These are phyloP conservation scores for Recurvomyces mirabilis DNA, from an alignment of 495 filamentous ascomycete genomes.

Conservation along the genomic window DNA sequence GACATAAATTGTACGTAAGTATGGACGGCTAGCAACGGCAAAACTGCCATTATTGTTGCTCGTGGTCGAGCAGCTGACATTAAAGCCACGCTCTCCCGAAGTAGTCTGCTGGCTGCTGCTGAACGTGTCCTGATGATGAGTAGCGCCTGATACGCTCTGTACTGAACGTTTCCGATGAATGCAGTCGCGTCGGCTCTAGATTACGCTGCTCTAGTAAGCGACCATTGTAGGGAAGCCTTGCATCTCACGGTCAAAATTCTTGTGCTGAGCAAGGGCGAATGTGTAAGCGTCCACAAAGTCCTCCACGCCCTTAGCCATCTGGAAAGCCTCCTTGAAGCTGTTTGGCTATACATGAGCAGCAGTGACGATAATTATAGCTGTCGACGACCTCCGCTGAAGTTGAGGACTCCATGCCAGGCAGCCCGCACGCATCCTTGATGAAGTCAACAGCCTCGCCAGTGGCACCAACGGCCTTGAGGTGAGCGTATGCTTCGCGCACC, in stretches of 20 bases:
- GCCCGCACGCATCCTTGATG: constrained; percentile 44
- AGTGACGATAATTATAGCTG: constrained; percentile 60
- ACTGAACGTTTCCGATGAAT: too few species aligned
- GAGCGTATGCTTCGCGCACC: constrained; percentile 73
- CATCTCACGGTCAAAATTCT: constrained; percentile 61
- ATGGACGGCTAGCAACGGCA: too few species aligned
- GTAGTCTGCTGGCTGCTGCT: too few species aligned
- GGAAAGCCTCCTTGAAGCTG: constrained; percentile 43
- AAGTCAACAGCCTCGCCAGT: constrained; percentile 59
- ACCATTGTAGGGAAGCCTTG: constrained; percentile 45
- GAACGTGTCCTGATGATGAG: too few species aligned
- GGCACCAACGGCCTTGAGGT: constrained; percentile 68
- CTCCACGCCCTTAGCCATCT: constrained; percentile 50
- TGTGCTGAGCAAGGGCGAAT: constrained; percentile 55
- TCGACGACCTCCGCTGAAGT: constrained; percentile 43
- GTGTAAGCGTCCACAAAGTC: constrained; percentile 56
- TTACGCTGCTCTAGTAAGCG: constrained; percentile 27
- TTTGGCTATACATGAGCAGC: constrained; percentile 42
- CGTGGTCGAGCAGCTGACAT: too few species aligned
- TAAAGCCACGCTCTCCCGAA: too few species aligned
- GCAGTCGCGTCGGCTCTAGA: too few species aligned
- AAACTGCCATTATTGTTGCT: too few species aligned
- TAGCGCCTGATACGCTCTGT: too few species aligned
- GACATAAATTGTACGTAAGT: too few species aligned
- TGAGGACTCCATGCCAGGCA: constrained; percentile 44